Conservation (phyloP, 2,329 filamentous ascomycete genomes). For the Cercospora sesami region DNA sequence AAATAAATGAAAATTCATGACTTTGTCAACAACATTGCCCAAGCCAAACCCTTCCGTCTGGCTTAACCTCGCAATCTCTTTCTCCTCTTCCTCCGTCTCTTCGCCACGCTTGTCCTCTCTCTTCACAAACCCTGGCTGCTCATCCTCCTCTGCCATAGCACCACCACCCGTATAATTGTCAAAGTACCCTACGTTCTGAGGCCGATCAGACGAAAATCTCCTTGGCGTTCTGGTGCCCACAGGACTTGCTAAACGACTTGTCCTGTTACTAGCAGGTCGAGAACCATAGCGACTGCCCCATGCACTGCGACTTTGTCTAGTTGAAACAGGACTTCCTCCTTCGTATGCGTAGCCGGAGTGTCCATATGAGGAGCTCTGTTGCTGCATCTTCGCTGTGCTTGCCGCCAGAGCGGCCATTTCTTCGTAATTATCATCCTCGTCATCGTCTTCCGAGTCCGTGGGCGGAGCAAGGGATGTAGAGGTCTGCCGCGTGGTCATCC, state of each 20-base stretch:
- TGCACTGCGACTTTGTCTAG: constrained; percentile 27
- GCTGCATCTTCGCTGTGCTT: constrained; percentile 26
- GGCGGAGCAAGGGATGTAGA: constrained; percentile 50
- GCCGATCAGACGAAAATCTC: constrained; percentile 14
- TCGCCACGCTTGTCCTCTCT: constrained; percentile 30
- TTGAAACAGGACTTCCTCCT: constrained; percentile 22
- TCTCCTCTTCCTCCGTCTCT: constrained; percentile 45
- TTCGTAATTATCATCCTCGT: constrained; percentile 39
- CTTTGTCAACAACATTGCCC: constrained; percentile 57
- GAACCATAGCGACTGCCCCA: constrained; percentile 41
- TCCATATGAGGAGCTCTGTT: background rate
- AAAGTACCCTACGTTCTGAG: constrained; percentile 34
- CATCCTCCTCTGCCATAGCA: constrained; percentile 17
- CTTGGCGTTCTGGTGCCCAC: constrained; percentile 42
- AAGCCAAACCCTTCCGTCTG: constrained; percentile 55
- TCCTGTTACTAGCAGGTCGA: constrained; percentile 42
- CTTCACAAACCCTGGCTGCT: constrained; percentile 54
- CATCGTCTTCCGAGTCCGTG: constrained; percentile 27
- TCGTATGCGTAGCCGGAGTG: constrained; percentile 16
- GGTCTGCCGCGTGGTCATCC: constrained; percentile 53
- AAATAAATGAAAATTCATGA: constrained; percentile 61
- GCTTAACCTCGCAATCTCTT: constrained; percentile 55
- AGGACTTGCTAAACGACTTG: constrained; percentile 43
- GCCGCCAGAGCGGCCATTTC: constrained; percentile 37
- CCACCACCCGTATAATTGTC: constrained; percentile 14